These are phyloP conservation scores for Ceratocystis smalleyi DNA, from an alignment of 2,329 filamentous ascomycete species.

Conservation along the genomic window DNA sequence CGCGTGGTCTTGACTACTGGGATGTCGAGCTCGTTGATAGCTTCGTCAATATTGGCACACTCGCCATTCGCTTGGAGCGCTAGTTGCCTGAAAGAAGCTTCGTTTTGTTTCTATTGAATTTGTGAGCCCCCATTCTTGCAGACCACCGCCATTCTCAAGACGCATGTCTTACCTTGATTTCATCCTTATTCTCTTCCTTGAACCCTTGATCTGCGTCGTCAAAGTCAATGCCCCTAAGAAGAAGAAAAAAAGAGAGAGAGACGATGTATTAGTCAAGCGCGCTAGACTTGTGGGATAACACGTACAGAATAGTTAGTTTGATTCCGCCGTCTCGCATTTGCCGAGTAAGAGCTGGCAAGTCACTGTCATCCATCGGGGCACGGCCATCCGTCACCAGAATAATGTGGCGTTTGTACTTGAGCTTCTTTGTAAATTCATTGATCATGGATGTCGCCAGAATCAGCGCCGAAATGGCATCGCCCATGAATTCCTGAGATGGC, in stretches of 20 bases:
- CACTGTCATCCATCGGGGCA: conserved; percentile 47
- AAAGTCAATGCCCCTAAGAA: conserved; percentile 68
- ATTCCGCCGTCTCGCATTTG: conserved; percentile 66
- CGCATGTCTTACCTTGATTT: conserved; percentile 52
- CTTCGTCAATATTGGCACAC: conserved; percentile 75
- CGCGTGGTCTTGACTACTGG: conserved; percentile 63
- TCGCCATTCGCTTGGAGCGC: conserved; percentile 51
- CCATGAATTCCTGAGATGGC: conserved; percentile 50
- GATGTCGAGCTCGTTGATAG: conserved; percentile 60
- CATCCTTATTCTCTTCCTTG: conserved; percentile 76
- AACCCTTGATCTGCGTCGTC: conserved; percentile 79
- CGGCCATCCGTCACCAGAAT: conserved; percentile 73
- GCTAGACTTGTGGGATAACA: conserved; percentile 17
- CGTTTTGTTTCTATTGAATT: conserved; percentile 41
- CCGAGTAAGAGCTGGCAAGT: conserved; percentile 49
- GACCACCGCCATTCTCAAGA: not conserved
- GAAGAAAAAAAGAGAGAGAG: no score
- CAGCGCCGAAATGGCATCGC: conserved; percentile 78
- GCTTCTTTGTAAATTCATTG: conserved; percentile 56
- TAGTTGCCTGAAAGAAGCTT: conserved; percentile 51
- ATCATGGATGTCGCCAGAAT: conserved; percentile 83
- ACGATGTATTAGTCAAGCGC: not conserved
- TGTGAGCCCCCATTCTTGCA: not conserved
- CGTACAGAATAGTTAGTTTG: conserved; percentile 62
- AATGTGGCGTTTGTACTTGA: conserved; percentile 69